Evolutionary conservation across 768 basidiomycete genomes (phyloP), one percentile per base, ranked within the genome.

Genomic region (Mycena amicta): DNA sequence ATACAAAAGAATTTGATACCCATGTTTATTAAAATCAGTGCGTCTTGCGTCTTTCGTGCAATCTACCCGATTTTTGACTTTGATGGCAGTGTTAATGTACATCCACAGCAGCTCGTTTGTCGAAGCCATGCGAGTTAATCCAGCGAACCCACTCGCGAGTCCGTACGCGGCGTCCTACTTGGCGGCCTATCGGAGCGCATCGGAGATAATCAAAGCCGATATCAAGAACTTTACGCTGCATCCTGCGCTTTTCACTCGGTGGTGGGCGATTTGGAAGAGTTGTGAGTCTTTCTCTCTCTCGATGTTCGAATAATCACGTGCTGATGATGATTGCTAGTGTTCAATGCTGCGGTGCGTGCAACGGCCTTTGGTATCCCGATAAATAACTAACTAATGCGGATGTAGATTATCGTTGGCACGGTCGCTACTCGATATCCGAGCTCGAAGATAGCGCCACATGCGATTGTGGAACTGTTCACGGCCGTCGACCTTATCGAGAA

Each of bases 111-210:
- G 74, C 20, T 80, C 75, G 66, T 80, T 80, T 51, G 74, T 79
- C 0, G 76, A 78, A 45, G 79, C 80, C 1, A 67, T 82, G 55
- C 67, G 75, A 13, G 78, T 78, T 46, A 70, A 74, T 47, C 78
- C 80, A 26, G 65, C 65, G 15, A 78, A 80, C 55, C 80, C 80
- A 13, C 72, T 81, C 13, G 68, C 74, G 27, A 80, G 77, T 59
- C 72, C 77, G 5, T 81, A 79, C 46, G 76, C 80, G 0, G 77
- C 80, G 8, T 81, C 80, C 11, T 78, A 79, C 60, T 73, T 81
- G n/a, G 79, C 80, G 2, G 76, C 75, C 18, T 80, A 80, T 62
- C 73, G 78, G 43, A 77, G 75, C 50, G 80, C 80, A 15, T 80
- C 79, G 1, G 72, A 75, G 49, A 73, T 73, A n/a, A 75, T 81